Evolutionary conservation across 306 rosid species (phyloP), one percentile per base, ranked within the genome.

Genomic region (Sophora flavescens): DNA sequence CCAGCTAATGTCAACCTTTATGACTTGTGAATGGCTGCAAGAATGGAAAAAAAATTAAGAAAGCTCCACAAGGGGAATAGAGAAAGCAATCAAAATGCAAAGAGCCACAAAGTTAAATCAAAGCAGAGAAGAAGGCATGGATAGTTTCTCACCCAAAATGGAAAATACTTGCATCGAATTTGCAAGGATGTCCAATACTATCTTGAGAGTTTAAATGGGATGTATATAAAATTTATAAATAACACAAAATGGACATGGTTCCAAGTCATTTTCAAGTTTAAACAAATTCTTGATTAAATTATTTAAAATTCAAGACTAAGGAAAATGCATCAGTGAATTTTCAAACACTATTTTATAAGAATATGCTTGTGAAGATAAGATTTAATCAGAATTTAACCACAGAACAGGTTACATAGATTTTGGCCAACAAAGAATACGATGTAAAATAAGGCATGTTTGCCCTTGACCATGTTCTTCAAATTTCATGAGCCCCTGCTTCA

Each of bases 1-100:
- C 93, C 93, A 91, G 83, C 95, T 84, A 63, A 89, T 50, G 15
- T 85, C 81, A 38, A 87, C 88, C 81, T 89, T 87, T 53, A 90
- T 52, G 68, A 71, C 71, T 84, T 81, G 81, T 45, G 94, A 89
- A 58, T 75, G 89, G 87, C 97, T 91, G 91, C 85, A 80, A 76
- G 42, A 68, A 56, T 10, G 60, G 72, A 68, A 5, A 68, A 70
- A 50, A 5, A 68, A 70, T 58, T 53, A 44, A 68, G 67, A 62
- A 53, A 32, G 39, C 28, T 4, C 61, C 68, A 30, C 1, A 39
- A 56, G 18, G 41, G 57, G 28, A 63, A 32, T 59, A 35, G 16
- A 15, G n/a, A 65, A 60, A 26, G 60, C 26, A 63, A 59, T 33
- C 57, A 22, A 81, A 32, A 76, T 22, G 54, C 10, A 22, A 26